Conservation (phyloP, 805 yeast genomes). For the Candida ovalis region DNA sequence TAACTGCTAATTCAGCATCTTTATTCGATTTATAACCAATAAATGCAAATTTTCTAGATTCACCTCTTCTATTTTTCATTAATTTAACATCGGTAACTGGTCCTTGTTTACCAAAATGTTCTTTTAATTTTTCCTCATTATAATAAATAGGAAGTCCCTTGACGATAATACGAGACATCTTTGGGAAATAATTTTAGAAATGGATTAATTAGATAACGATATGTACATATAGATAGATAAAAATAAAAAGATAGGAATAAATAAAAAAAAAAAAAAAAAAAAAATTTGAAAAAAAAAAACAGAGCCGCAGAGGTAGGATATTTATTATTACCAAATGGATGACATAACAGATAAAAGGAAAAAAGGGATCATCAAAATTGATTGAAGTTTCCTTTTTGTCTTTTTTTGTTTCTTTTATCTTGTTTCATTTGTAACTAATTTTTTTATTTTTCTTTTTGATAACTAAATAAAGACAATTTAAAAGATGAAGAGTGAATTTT, state of each 20-base stretch:
- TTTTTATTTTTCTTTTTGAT: not conserved
- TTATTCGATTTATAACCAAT: constrained; percentile 72
- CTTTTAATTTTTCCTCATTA: constrained; percentile 66
- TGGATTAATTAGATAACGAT: not conserved
- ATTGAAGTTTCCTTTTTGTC: too few species aligned
- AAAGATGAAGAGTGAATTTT: constrained; percentile 19
- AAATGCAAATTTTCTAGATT: constrained; percentile 89
- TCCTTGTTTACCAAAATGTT: constrained; percentile 57
- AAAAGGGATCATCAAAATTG: not conserved
- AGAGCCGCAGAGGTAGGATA: too few species aligned
- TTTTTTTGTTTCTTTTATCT: too few species aligned
- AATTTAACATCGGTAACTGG: constrained; percentile 83
- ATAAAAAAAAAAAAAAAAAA: not conserved
- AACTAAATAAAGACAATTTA: not conserved
- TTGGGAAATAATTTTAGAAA: not conserved
- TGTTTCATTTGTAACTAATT: too few species aligned
- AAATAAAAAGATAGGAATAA: not conserved
- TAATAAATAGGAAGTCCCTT: constrained; percentile 81
- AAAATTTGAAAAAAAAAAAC: not conserved
- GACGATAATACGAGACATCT: constrained; percentile 83
- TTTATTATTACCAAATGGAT: too few species aligned
- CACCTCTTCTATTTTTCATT: constrained; percentile 76
- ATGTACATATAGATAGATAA: not conserved
- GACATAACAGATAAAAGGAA: too few species aligned
- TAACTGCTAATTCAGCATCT: constrained; percentile 78